phyloP scores from a whole-genome alignment of 345 rosid genomes.

The Citrus unshiu region DNA sequence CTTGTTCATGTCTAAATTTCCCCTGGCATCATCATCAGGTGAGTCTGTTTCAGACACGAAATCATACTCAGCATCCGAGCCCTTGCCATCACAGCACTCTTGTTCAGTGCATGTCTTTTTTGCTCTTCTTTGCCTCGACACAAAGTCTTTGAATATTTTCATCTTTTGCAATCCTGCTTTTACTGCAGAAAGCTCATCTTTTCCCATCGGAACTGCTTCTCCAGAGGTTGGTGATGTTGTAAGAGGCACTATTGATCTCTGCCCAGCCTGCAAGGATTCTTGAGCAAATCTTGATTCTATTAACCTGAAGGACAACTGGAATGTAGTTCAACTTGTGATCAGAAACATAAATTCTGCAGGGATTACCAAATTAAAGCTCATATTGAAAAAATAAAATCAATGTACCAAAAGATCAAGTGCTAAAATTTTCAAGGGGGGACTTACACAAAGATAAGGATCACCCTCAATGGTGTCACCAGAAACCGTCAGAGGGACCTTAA shows the following conservation, averaged over 20 bases:
- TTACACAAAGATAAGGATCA: conserved; percentile 31
- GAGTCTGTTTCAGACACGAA: conserved; percentile 44
- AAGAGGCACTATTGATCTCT: conserved; percentile 29
- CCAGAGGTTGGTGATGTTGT: conserved; percentile 22
- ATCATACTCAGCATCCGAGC: conserved; percentile 20
- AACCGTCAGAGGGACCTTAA: conserved; percentile 51
- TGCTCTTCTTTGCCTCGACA: conserved; percentile 31
- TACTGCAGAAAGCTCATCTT: conserved; percentile 39
- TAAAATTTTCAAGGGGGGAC: not conserved
- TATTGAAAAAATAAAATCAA: not conserved
- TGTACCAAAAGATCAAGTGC: not conserved
- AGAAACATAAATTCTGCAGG: conserved; percentile 9
- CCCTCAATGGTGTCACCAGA: conserved; percentile 22
- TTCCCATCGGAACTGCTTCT: conserved; percentile 25
- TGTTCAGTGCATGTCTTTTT: conserved; percentile 37
- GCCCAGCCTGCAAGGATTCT: conserved; percentile 26
- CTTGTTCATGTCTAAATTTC: conserved; percentile 24
- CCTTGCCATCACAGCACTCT: conserved; percentile 29
- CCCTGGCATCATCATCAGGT: conserved; percentile 25
- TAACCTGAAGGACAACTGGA: conserved; percentile 48
- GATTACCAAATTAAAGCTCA: not conserved
- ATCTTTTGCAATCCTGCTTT: conserved; percentile 50
- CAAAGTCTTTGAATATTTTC: conserved; percentile 37
- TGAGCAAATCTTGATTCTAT: conserved; percentile 19
- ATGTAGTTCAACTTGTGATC: conserved; percentile 2